Evolutionary conservation across 2,329 filamentous ascomycete genomes (phyloP).

Genomic region (Harringtonia lauricola): DNA sequence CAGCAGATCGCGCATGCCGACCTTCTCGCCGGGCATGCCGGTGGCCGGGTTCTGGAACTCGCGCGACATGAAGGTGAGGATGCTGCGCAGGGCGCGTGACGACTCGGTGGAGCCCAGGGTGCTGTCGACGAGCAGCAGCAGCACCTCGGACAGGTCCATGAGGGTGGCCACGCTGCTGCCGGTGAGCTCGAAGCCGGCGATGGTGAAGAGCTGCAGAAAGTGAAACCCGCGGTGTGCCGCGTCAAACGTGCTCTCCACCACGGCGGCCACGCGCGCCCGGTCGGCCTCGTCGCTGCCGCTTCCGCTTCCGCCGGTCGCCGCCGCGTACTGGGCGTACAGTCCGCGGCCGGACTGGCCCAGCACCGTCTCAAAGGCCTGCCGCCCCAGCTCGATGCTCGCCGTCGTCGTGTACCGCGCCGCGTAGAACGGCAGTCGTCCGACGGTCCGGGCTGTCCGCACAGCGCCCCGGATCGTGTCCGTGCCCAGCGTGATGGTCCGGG

Average conservation of each 20-base stretch:
- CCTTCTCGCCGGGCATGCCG: conserved; percentile 44
- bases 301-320: background rate
- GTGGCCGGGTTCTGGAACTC: conserved; percentile 55
- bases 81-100: conserved; percentile 54
- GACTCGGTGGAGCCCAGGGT: conserved; percentile 60
- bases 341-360: conserved; percentile 41
- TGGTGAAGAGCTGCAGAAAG: conserved; percentile 11
- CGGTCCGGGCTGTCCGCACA: conserved; percentile 39
- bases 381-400: conserved; percentile 45
- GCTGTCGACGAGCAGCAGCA: conserved; percentile 49
- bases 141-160: conserved; percentile 40
- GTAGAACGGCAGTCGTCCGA: conserved; percentile 39
- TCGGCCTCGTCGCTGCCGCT: conserved; percentile 1
- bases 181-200: conserved; percentile 12
- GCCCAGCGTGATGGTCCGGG: conserved; percentile 47
- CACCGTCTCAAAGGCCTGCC: conserved; percentile 42
- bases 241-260: conserved; percentile 27
- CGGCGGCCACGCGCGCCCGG: conserved; percentile 29
- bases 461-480: conserved; percentile 48
- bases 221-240: conserved; percentile 10
- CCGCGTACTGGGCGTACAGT: conserved; percentile 15
- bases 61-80: conserved; percentile 50
- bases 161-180: conserved; percentile 10
- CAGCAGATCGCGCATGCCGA: conserved; percentile 50
- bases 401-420: conserved; percentile 45